phyloP scores from a whole-genome alignment of 345 rosid genomes.

The Reutealis trisperma region DNA sequence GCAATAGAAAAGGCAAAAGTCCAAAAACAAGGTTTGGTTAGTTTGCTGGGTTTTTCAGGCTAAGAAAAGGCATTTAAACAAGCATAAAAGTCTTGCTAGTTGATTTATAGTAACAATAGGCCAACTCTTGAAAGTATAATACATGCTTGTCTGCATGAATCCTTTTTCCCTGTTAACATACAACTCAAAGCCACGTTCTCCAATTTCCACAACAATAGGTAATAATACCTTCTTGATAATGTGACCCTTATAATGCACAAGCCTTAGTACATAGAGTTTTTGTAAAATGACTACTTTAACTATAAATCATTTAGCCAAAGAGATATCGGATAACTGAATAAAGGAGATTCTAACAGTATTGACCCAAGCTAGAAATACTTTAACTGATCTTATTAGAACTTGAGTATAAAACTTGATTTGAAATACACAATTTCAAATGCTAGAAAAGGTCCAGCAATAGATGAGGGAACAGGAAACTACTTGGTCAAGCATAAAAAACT shows the following conservation, averaged over 20 bases:
- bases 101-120: background rate
- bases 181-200: background rate
- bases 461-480: background rate
- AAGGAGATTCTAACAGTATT: background rate
- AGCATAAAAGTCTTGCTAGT: background rate
- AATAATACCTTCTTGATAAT: conserved; percentile 1
- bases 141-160: background rate
- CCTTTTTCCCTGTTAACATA: background rate
- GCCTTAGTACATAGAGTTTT: background rate
- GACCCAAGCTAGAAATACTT: too few species aligned
- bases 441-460: conserved; percentile 5
- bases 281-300: background rate
- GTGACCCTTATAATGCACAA: background rate
- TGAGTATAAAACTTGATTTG: background rate
- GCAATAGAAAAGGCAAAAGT: background rate
- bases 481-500: conserved; percentile 6
- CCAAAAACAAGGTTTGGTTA: background rate
- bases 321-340: background rate
- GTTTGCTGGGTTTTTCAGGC: background rate
- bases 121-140: background rate
- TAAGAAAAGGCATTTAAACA: background rate
- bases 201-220: background rate
- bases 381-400: background rate
- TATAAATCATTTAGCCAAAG: background rate
- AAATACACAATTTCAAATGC: conserved; percentile 6